Evolutionary conservation across 2,329 filamentous ascomycete genomes (phyloP).

Genomic region (Elsinoe fawcettii): DNA sequence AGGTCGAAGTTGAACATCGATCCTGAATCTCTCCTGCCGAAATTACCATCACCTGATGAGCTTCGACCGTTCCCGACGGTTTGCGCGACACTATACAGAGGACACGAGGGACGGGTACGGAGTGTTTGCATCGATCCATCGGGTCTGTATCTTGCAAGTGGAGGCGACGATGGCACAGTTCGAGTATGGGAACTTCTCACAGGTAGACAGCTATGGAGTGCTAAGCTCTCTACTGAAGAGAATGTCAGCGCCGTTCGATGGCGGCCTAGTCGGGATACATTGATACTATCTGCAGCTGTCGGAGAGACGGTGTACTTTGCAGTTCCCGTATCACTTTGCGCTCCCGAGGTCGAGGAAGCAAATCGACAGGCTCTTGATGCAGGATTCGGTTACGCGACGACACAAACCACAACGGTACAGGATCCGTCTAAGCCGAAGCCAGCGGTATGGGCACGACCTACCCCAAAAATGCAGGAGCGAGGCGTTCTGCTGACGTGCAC

Average conservation of each 20-base stretch:
- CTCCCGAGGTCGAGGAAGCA: slow-evolving; percentile 51
- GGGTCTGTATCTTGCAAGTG: slow-evolving; percentile 79
- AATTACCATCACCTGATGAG: slow-evolving; percentile 86
- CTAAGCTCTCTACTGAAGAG: slow-evolving; percentile 66
- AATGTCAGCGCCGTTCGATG: slow-evolving; percentile 82
- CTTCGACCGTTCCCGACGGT: slow-evolving; percentile 90
- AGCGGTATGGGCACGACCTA: slow-evolving; percentile 77
- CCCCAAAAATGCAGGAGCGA: slow-evolving; percentile 62
- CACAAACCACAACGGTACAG: slow-evolving; percentile 44
- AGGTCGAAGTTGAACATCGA: slow-evolving; percentile 96
- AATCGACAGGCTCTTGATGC: slow-evolving; percentile 72
- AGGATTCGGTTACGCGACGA: slow-evolving; percentile 88
- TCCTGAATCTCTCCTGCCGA: slow-evolving; percentile 82
- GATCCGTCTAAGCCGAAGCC: slow-evolving; percentile 62
- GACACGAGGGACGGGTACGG: slow-evolving; percentile 81
- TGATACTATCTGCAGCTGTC: slow-evolving; percentile 73
- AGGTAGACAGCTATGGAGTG: slow-evolving; percentile 80
- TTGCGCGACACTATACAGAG: slow-evolving; percentile 77
- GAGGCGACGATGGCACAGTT: slow-evolving; percentile 88
- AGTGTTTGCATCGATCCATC: slow-evolving; percentile 77
- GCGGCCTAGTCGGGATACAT: slow-evolving; percentile 74
- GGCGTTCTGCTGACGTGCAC: slow-evolving; percentile 75
- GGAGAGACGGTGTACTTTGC: slow-evolving; percentile 83
- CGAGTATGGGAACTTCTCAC: slow-evolving; percentile 83
- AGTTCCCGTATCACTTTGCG: slow-evolving; percentile 48